Evolutionary conservation across 2,329 filamentous ascomycete species (phyloP), one percentile per base, ranked within the genome.

Genomic region (Penicillium sumatraense): DNA sequence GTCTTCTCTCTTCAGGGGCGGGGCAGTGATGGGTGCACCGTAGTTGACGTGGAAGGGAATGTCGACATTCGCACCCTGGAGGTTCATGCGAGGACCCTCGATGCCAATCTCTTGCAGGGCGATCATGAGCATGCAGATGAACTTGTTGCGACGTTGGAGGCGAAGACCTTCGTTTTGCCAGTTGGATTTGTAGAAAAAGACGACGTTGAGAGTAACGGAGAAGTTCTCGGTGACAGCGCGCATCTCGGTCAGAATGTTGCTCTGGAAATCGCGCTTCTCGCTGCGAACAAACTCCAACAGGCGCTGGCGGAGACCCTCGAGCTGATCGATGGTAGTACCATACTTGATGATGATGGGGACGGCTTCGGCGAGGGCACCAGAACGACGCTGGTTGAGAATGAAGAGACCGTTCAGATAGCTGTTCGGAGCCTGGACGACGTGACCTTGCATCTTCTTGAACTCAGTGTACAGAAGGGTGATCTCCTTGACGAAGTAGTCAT

Each of bases 391-490:
- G 74, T 98, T 98, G 41, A 97, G 86, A 59, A 98, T 96, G 75
- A 97, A 97, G 0, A 98, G 82, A 0, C 86, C 91, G 75, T 97
- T 98, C 52, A 98, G 83, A 33, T 96, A 87, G 54, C 89, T 96
- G 82, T 98, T 98, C 10, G 93, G 93, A 0, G 93, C 93, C 74
- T 97, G 93, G 0, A 98, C 93, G 21, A 97, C 89, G 66, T 97
- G 93, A 2, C 93, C 93, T 74, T 97, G 89, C 90, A 97, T 93
- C 80, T 97, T 97, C 82, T 97, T 97, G 80, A 97, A 97, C 69
- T 97, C 93, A 13, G 93, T 98, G 72, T 95, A 98, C 14, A 97
- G 82, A 1, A 98, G 82, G 1, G 91, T 89, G 52, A 98, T 96
- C 69, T 96, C 91, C 51, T 96, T 96, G 51, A 98, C 93, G 62